These are phyloP conservation scores for Monosporascus sp. DNA, from an alignment of 2,329 filamentous ascomycete genomes.

Conservation along the genomic window DNA sequence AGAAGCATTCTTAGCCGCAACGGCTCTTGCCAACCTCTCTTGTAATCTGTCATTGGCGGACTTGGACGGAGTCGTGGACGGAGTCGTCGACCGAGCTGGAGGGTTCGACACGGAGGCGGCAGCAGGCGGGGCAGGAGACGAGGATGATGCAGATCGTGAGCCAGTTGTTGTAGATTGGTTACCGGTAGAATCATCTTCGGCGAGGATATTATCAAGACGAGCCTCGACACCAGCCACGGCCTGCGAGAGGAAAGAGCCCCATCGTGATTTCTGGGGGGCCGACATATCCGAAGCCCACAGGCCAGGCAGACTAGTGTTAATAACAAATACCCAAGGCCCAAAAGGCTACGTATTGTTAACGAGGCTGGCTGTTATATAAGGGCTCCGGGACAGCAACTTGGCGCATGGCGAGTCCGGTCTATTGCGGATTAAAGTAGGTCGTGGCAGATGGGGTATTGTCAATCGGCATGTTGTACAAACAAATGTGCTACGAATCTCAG, in stretches of 20 bases:
- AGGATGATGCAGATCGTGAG: constrained; percentile 25
- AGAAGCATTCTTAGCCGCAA: constrained; percentile 64
- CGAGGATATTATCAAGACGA: constrained; percentile 82
- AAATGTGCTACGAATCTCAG: not conserved
- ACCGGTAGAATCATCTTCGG: constrained; percentile 61
- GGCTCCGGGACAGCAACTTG: not conserved
- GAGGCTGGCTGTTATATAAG: not conserved
- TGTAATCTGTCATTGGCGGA: constrained; percentile 78
- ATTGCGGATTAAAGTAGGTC: not conserved
- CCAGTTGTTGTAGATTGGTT: constrained; percentile 33
- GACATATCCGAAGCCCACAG: constrained; percentile 32
- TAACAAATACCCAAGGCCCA: constrained; percentile 6
- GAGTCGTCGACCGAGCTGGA: constrained; percentile 26
- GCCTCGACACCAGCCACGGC: constrained; percentile 93
- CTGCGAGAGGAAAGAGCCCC: constrained; percentile 79
- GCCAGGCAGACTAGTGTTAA: not conserved
- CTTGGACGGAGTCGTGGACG: constrained; percentile 55
- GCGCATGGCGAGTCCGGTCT: not conserved
- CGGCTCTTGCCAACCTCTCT: constrained; percentile 80
- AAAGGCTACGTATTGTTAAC: not conserved
- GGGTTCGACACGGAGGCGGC: constrained; percentile 13
- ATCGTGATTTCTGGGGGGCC: constrained; percentile 53
- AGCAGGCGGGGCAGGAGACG: constrained; percentile 20
- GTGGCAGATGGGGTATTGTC: no score
- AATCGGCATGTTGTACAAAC: not conserved